Base-by-base conservation (phyloP, 345 rosid genomes). In the Eucalyptus polybractea region DNA sequence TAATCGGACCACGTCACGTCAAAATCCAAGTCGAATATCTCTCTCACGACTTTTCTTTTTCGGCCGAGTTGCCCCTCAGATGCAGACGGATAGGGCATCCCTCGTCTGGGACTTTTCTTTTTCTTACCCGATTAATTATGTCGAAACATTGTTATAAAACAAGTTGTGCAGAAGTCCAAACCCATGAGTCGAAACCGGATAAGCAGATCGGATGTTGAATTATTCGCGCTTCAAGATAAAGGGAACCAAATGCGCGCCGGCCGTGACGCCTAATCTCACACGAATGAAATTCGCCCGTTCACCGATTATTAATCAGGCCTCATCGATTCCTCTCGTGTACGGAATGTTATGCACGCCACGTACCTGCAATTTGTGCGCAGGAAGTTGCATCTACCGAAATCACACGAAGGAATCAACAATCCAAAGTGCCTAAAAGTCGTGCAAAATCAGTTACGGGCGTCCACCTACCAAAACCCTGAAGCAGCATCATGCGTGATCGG, bases 81-180 rank as follows among this genome's bases (percentile, higher is more conserved):
- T 69, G 42, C 67, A 19, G 58, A 53, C 24, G 37, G 80, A 69
- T 3, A 67, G 3, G 10, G 40, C 80, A 33, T 69, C 44, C 80
- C 42, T 29, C 42, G 42, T 69, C 42, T 33, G 2, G 24, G 4
- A 31, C 7, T 31, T 67, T 67, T 0, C 42, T 16, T 67, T 31
- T 5, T 0, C 0, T 58, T 58, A 53, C 13, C 81, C 27, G 14
- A 72, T 0, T 72, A 5, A 72, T 37, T 21, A 37, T 13, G 5
- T 37, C 45, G 6, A 24, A 12, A 40, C 19, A 19, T 7, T 0
- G 7, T 19, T 40, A 6, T 37, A 24, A 13, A 40, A 19, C 15
- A 3, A 37, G 13, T 17, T 2, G 40, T 19, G 44, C 44, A 33
- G 3, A 22, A 17, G 27, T 72, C 81, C 8, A 37, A 21, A 3